Evolutionary conservation across 2,329 filamentous ascomycete species (phyloP), one percentile per base, ranked within the genome.

Genomic region (Epichloe bromicola): DNA sequence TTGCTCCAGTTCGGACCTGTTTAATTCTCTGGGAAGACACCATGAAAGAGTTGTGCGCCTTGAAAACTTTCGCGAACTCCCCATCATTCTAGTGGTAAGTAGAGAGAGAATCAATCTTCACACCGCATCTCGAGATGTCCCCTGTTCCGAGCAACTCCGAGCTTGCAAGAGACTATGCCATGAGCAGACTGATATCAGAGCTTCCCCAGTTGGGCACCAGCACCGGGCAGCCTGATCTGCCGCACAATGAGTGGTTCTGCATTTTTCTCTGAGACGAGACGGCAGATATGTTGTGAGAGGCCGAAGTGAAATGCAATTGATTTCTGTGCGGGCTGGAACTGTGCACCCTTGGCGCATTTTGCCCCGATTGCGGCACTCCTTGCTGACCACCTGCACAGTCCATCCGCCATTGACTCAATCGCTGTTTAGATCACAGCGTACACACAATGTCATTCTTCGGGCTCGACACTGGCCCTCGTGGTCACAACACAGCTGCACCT

Each of bases 381-480:
- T 36, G 17, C 34, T 34, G 10, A 15, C 46, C 20, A 17, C 17
- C 11, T 20, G 23, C 33, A 38, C 33, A 46, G 33, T 30, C 20
- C 20, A 36, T 34, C n/a, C 15, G 11, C 26, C 26, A 15, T 43
- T 33, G 26, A 49, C 20, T 37, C 26, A 17, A 20, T 17, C n/a
- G 14, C 17, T 30, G 17, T 33, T 36, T 44, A 19, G 14, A 36
- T 34, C 42, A 39, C 12, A 41, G 34, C 19, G 8, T 17, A 39
- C 17, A 33, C 60, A 67, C 57, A 59, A 93, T 95, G 90, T 90
- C 89, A 36, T 95, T 95, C 75, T 95, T 95, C 70, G 87, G 88
- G 59, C 90, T 94, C 69, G 85, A 94, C 65, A 75, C 84, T 52
- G 77, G 75, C 56, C 58, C 61, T 49, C 78, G 79, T 59, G 51